Conservation (phyloP, 2,329 filamentous ascomycete genomes). For the Curvularia eragrostidis region DNA sequence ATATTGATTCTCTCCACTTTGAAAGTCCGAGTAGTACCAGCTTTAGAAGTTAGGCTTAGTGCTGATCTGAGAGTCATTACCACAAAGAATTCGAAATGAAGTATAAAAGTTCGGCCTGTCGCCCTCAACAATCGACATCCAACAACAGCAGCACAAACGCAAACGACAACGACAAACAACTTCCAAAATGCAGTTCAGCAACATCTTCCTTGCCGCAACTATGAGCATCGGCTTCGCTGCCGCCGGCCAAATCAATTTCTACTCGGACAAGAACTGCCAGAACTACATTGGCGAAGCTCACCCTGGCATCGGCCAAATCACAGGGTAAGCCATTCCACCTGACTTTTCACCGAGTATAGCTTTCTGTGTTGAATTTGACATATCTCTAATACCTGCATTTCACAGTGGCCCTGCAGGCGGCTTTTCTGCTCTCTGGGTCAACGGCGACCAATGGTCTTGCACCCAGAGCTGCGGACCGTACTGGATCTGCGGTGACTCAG, state of each 20-base stretch:
- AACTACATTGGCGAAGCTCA: conserved; percentile 25
- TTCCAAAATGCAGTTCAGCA: conserved; percentile 10
- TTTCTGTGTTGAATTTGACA: background rate
- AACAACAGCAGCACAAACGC: background rate
- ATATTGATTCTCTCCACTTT: background rate
- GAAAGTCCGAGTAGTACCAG: background rate
- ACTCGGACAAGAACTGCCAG: conserved; percentile 26
- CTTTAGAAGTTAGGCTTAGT: background rate
- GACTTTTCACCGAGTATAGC: background rate
- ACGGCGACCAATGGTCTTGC: conserved; percentile 19
- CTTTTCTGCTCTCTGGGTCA: conserved; percentile 29
- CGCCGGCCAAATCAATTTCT: conserved; percentile 30
- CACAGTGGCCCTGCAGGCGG: conserved; percentile 24
- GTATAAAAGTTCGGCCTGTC: background rate
- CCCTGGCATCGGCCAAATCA: conserved; percentile 14
- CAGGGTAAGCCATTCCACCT: conserved; percentile 12
- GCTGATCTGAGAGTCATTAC: background rate
- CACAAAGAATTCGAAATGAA: background rate
- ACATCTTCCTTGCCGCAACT: conserved; percentile 11
- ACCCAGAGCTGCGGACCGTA: conserved; percentile 23
- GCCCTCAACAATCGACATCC: background rate
- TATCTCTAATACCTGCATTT: background rate
- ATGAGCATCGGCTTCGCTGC: conserved; percentile 12
- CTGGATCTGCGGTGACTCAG: conserved; percentile 25
- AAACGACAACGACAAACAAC: background rate